Conservation (phyloP, 495 filamentous ascomycete species). For the Penicillium paradoxum region DNA sequence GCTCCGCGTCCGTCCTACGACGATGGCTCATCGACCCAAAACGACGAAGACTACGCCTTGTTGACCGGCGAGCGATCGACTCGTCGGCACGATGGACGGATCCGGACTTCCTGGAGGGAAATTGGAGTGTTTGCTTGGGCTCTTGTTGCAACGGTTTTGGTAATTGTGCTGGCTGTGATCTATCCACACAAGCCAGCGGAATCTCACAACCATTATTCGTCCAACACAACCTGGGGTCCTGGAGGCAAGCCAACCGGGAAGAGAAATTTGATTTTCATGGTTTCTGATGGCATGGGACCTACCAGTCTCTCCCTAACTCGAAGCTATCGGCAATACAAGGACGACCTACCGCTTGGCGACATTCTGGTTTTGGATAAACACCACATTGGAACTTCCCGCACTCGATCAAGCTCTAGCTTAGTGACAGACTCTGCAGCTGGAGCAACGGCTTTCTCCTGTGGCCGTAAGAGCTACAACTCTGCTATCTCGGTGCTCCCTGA, state of each 20-base stretch:
- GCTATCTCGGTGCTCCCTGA: conserved; percentile 88
- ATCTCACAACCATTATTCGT: conserved; percentile 15
- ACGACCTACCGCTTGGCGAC: conserved; percentile 62
- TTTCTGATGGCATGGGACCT: conserved; percentile 96
- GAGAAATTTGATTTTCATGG: conserved; percentile 95
- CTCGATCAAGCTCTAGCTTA: conserved; percentile 71
- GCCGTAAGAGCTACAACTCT: conserved; percentile 88
- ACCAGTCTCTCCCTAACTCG: conserved; percentile 81
- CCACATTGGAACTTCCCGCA: conserved; percentile 83
- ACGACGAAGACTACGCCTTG: conserved; percentile 60
- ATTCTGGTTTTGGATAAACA: conserved; percentile 76
- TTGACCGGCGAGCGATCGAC: conserved; percentile 51
- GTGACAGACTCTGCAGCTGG: conserved; percentile 95
- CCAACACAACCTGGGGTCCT: conserved; percentile 31
- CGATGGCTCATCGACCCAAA: conserved; percentile 41
- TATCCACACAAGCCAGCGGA: conserved; percentile 58
- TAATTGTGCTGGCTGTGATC: conserved; percentile 69
- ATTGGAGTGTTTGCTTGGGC: conserved; percentile 82
- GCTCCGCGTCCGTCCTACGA: conserved; percentile 43
- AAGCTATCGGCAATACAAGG: conserved; percentile 68
- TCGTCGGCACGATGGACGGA: conserved; percentile 27
- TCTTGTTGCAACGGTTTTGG: conserved; percentile 72
- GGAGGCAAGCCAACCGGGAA: conserved; percentile 62
- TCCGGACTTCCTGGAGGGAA: conserved; percentile 59
- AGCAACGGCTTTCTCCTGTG: conserved; percentile 93